Conservation (phyloP, 2,329 filamentous ascomycete species). For the Metarhizium brunneum region DNA sequence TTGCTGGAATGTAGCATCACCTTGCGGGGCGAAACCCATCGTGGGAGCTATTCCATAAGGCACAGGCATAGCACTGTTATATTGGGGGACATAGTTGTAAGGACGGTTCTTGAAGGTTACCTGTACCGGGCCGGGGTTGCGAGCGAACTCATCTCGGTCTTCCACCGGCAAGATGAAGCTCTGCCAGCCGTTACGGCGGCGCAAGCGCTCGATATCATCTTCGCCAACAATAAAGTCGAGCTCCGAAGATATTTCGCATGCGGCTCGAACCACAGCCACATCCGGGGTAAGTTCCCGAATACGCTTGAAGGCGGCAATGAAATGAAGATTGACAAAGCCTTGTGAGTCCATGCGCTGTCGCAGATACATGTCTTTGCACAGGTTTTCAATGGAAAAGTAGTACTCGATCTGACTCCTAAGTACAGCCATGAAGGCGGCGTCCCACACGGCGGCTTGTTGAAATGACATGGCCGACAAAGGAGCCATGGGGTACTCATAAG, state of each 20-base stretch:
- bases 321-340: constrained; percentile 73
- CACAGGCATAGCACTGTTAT: constrained; percentile 21
- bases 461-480: constrained; percentile 28
- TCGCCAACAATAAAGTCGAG: constrained; percentile 69
- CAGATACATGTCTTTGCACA: constrained; percentile 86
- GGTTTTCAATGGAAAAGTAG: constrained; percentile 94
- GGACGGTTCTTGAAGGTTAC: constrained; percentile 26
- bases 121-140: constrained; percentile 55
- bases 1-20: constrained; percentile 19
- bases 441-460: constrained; percentile 37
- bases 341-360: constrained; percentile 91
- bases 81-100: constrained; percentile 19
- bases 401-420: constrained; percentile 62
- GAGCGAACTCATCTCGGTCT: constrained; percentile 63
- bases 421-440: constrained; percentile 36
- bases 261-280: constrained; percentile 62
- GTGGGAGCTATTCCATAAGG: constrained; percentile 21
- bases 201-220: constrained; percentile 70
- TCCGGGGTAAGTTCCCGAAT: constrained; percentile 43
- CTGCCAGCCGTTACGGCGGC: constrained; percentile 67
- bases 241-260: constrained; percentile 60
- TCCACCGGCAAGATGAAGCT: constrained; percentile 67
- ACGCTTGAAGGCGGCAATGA: constrained; percentile 81
- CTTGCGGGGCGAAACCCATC: constrained; percentile 18
- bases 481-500: constrained; percentile 31